Evolutionary conservation across 371 early-diverging fungal genomes (phyloP).

Genomic region (Cokeromyces recurvatus): DNA sequence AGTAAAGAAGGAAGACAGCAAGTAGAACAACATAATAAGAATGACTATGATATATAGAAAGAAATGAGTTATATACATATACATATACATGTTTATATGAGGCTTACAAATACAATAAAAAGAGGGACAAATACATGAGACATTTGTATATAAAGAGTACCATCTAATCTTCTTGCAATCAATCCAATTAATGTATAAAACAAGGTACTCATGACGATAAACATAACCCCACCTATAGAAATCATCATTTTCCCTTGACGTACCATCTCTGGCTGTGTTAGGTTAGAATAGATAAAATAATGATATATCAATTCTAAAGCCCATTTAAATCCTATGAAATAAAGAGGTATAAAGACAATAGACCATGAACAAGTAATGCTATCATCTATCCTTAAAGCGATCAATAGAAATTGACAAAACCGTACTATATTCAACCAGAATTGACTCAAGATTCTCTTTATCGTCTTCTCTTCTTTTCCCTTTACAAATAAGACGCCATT

Average conservation of each 20-base stretch:
- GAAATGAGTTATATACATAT: background rate
- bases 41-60: slow-evolving; percentile 29
- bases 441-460: slow-evolving; percentile 31
- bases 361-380: slow-evolving; percentile 62
- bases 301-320: slow-evolving; percentile 44
- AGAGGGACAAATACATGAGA: slow-evolving; percentile 74
- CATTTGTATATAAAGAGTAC: slow-evolving; percentile 41
- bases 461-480: no score
- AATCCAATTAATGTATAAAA: slow-evolving; percentile 72
- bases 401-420: slow-evolving; percentile 50
- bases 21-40: slow-evolving; percentile 65
- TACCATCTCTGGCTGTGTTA: slow-evolving; percentile 41
- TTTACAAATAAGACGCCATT: slow-evolving; percentile 7
- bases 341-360: slow-evolving; percentile 77
- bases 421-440: slow-evolving; percentile 61
- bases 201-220: slow-evolving; percentile 48
- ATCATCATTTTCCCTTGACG: slow-evolving; percentile 53
- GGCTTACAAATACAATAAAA: slow-evolving; percentile 67
- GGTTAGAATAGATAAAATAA: slow-evolving; percentile 37
- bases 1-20: slow-evolving; percentile 70
- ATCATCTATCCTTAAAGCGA: slow-evolving; percentile 58
- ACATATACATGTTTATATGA: no score
- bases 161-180: slow-evolving; percentile 61
- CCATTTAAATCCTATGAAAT: slow-evolving; percentile 62
- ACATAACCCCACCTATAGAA: slow-evolving; percentile 41